These are phyloP conservation scores for Annulohypoxylon maeteangense DNA, from an alignment of 495 filamentous ascomycete genomes.

Conservation along the genomic window DNA sequence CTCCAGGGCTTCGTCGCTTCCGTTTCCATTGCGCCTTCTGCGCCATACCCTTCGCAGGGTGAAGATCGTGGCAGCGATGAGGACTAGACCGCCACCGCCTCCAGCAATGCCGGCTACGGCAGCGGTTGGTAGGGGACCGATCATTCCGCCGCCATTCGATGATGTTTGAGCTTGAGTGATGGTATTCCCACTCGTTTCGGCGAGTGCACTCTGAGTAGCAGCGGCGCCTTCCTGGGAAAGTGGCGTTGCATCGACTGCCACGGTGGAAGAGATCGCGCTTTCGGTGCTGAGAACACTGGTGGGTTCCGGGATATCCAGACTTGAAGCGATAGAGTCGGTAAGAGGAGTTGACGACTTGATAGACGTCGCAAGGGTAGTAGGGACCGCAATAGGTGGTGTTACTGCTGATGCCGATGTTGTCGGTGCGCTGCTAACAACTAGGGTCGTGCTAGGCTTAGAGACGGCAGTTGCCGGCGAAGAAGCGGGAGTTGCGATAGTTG, in stretches of 20 bases:
- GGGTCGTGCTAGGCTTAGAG: constrained; percentile 30
- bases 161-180: constrained; percentile 31
- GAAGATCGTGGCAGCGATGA: constrained; percentile 32
- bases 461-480: constrained; percentile 18
- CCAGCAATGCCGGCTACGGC: constrained; percentile 49
- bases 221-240: constrained; percentile 21
- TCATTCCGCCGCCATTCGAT: constrained; percentile 27
- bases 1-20: constrained; percentile 36
- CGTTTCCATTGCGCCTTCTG: constrained; percentile 43
- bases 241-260: constrained; percentile 9
- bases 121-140: constrained; percentile 31
- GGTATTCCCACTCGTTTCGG: constrained; percentile 23
- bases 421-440: neutral
- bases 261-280: constrained; percentile 10
- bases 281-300: constrained; percentile 15
- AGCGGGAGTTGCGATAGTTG: constrained; percentile 3
- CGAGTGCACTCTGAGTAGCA: constrained; percentile 11
- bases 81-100: constrained; percentile 33
- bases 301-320: constrained; percentile 36
- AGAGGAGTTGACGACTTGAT: constrained; percentile 36
- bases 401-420: neutral
- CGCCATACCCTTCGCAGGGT: constrained; percentile 45
- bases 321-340: constrained; percentile 37
- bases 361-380: constrained; percentile 44
- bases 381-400: constrained; percentile 14